Percentiles rank a stretch among this genome's conserved stretches.
Evolutionary conservation across 164 flowering plant genomes (phyloP).

Genomic region (Stephania yunnanensis): DNA sequence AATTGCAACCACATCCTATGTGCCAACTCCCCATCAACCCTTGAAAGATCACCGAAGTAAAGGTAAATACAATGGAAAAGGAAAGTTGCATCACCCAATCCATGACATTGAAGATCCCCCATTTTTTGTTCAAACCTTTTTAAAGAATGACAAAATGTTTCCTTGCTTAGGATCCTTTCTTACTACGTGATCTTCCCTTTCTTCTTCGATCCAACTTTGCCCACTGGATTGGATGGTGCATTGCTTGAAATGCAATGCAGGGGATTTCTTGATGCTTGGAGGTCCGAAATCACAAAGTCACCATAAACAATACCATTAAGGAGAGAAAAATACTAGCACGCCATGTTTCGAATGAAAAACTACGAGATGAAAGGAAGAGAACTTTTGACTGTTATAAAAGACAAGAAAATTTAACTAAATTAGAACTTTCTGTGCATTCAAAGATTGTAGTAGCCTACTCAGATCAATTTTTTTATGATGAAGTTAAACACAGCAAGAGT

Average conservation of each 20-base stretch:
- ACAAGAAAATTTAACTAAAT: too few species aligned
- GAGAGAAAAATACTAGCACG: conserved; percentile 1
- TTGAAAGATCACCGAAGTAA: too few species aligned
- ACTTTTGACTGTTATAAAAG: too few species aligned
- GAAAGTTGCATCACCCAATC: too few species aligned
- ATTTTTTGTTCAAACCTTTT: conserved; percentile 32
- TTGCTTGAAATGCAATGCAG: conserved; percentile 44
- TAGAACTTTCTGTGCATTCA: too few species aligned
- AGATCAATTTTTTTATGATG: too few species aligned
- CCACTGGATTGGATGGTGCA: conserved; percentile 38
- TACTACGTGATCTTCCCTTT: conserved; percentile 33
- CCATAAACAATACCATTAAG: not conserved
- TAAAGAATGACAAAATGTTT: conserved; percentile 81
- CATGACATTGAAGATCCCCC: too few species aligned
- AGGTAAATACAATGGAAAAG: too few species aligned
- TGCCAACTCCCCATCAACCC: too few species aligned
- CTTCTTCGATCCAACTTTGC: conserved; percentile 76
- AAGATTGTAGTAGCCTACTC: too few species aligned
- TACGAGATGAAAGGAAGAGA: not conserved
- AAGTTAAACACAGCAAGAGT: too few species aligned
- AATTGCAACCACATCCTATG: too few species aligned
- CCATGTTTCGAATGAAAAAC: not conserved
- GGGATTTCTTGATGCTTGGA: conserved; percentile 53
- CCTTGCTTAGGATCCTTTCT: conserved; percentile 93
- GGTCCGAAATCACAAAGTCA: conserved; percentile 35